Evolutionary conservation across 2,329 filamentous ascomycete species (phyloP), one percentile per base, ranked within the genome.

Genomic region (Boeremia exigua): DNA sequence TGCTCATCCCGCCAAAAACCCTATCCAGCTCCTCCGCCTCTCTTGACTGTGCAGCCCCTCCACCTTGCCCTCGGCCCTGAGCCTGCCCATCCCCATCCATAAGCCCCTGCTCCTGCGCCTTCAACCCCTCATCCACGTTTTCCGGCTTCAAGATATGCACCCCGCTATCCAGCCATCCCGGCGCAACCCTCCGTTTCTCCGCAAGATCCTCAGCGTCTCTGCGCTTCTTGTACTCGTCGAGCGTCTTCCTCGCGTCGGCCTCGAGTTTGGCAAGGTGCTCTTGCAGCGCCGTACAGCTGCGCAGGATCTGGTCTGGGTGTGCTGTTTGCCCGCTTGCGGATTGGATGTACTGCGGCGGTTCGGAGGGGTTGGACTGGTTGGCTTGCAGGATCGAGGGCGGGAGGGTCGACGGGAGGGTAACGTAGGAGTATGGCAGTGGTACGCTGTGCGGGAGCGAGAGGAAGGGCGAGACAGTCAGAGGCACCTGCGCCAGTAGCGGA

Each of bases 391-490:
- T 82, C 1, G 90, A 90, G 1, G 86, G 86, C 0, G 95, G 94
- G 0, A 98, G 85, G 2, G 92, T 90, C 0, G 92, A 94, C 0
- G 94, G 91, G 71, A 98, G 88, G 10, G 87, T 84, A 73, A 93
- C 94, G 84, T 97, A 98, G 66, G 92, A 96, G 80, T 98, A 98
- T 23, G 95, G 94, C 7, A 99, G 86, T 0, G 93, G 96, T 17
- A 93, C 90, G 25, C 94, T 89, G 28, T 91, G 89, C 10, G 95
- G 95, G 29, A 99, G 88, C 57, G 89, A 90, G 68, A 98, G 86
- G 80, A 97, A 97, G 25, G 95, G 95, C 3, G 94, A 97, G 39
- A 98, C 92, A 45, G 92, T 96, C 51, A 99, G 81, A 28, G 95
- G 92, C 36, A 98, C 87, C 79, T 99, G 95, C 63, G 93, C 90